These are phyloP conservation scores for Backusella liffmaniae DNA, from an alignment of 192 early-diverging fungal species.

Conservation along the genomic window DNA sequence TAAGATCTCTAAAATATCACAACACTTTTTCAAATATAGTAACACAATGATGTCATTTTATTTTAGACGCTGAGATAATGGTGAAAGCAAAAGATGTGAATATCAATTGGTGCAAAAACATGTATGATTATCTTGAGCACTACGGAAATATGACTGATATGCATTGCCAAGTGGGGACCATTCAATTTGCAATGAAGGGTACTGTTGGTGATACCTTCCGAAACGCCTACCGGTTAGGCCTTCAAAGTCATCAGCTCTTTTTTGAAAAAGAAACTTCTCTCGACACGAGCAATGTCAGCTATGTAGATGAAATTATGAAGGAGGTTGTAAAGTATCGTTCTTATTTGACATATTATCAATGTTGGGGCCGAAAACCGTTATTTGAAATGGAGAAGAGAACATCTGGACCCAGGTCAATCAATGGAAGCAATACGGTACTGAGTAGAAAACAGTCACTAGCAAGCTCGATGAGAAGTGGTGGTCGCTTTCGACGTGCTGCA, in stretches of 20 bases:
- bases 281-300: neutral
- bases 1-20: neutral
- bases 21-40: neutral
- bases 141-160: constrained; percentile 16
- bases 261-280: neutral
- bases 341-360: constrained; percentile 5
- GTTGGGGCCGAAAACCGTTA: constrained; percentile 2
- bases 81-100: constrained; percentile 1
- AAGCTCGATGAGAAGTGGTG: neutral
- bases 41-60: neutral
- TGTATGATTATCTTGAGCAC: constrained; percentile 8
- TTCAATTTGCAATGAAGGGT: neutral
- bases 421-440: neutral
- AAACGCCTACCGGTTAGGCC: neutral
- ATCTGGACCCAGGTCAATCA: neutral
- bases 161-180: neutral
- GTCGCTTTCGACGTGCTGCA: neutral
- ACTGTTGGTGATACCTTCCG: neutral
- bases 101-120: constrained; percentile 5
- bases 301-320: neutral
- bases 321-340: neutral
- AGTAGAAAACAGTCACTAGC: constrained; percentile 11
- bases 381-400: neutral
- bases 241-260: neutral
- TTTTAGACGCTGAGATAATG: constrained; percentile 2